Conservation (phyloP, 345 rosid species). For the Pugionium cornutum region DNA sequence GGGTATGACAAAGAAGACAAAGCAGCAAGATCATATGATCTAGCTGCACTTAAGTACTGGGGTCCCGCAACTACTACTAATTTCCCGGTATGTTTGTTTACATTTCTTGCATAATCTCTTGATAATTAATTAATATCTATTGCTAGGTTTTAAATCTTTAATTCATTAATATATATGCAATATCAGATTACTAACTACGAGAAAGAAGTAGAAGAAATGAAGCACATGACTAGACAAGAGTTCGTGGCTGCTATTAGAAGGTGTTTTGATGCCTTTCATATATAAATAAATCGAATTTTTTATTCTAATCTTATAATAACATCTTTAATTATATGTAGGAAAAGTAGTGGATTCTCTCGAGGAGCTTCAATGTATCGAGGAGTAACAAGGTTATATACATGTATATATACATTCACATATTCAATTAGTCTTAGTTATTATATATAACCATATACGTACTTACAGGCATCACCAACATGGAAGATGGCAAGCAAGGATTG, state of each 20-base stretch:
- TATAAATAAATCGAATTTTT: no score
- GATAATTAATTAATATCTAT: not conserved
- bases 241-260: slow-evolving; percentile 96
- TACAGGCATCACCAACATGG: slow-evolving; percentile 98
- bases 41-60: slow-evolving; percentile 97
- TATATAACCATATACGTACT: not conserved
- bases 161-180: slow-evolving; percentile 20
- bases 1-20: slow-evolving; percentile 99
- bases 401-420: no score
- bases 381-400: slow-evolving; percentile 67
- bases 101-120: not conserved
- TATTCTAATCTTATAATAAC: no score
- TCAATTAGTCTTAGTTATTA: not conserved
- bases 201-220: slow-evolving; percentile 97
- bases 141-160: not conserved
- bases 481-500: slow-evolving; percentile 99
- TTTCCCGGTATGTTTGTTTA: slow-evolving; percentile 61
- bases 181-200: slow-evolving; percentile 88
- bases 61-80: slow-evolving; percentile 95
- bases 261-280: slow-evolving; percentile 32
- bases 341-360: slow-evolving; percentile 96
- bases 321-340: slow-evolving; percentile 43
- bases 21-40: slow-evolving; percentile 97
- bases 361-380: slow-evolving; percentile 99
- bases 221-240: slow-evolving; percentile 98